A percentile compares a stretch with the other conserved stretches of the same genome.
Conservation (phyloP, 2,329 filamentous ascomycete genomes). For the Colletotrichum euphorbiae region DNA sequence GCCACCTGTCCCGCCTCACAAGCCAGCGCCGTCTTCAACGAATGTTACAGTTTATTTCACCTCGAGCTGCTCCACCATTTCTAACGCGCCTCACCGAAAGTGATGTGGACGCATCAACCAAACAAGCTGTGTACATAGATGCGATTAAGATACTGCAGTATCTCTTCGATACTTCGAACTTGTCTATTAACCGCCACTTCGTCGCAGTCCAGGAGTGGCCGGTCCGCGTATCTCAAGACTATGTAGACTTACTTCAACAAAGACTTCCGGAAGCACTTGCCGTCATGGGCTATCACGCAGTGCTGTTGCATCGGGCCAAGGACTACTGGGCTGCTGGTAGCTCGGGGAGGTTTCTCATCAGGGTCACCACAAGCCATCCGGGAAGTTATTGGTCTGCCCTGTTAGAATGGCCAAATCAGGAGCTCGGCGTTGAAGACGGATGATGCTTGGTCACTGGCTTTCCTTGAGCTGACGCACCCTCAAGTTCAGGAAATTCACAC, state of each 20-base stretch:
- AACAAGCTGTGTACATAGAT: background rate
- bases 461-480: too few species aligned
- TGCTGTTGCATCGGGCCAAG: slow-evolving; percentile 50
- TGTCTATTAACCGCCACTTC: slow-evolving; percentile 41
- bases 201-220: slow-evolving; percentile 46
- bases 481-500: too few species aligned
- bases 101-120: background rate
- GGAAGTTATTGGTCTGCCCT: slow-evolving; percentile 44
- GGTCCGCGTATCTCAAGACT: slow-evolving; percentile 48
- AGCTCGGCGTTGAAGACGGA: background rate
- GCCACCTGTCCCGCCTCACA: background rate
- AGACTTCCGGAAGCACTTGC: slow-evolving; percentile 44
- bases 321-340: slow-evolving; percentile 49
- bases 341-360: slow-evolving; percentile 42
- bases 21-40: background rate
- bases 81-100: background rate
- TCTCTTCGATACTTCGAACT: background rate
- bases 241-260: slow-evolving; percentile 42
- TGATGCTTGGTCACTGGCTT: background rate
- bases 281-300: slow-evolving; percentile 56
- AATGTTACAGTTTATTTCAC: slow-evolving; percentile 15
- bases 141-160: background rate
- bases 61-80: slow-evolving; percentile 16
- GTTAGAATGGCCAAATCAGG: slow-evolving; percentile 43
- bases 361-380: slow-evolving; percentile 39